Conservation (phyloP, 2,329 filamentous ascomycete genomes). For the Hymenotorrendiella dingleyae region DNA sequence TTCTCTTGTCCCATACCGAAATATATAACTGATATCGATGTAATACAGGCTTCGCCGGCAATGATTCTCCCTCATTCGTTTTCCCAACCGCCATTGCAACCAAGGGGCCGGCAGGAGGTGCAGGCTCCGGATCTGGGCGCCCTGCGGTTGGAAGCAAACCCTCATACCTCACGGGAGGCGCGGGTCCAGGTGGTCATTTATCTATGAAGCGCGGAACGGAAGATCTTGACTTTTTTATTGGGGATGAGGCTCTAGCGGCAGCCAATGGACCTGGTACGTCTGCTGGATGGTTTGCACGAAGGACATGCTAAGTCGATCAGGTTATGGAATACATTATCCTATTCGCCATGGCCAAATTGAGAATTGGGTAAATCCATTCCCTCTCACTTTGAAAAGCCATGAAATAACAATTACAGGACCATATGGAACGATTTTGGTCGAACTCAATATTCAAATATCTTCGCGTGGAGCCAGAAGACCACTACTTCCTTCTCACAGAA, state of each 20-base stretch:
- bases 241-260: slow-evolving; percentile 87
- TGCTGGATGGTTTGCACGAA: not conserved
- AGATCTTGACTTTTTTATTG: slow-evolving; percentile 97
- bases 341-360: slow-evolving; percentile 98
- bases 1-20: not conserved
- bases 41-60: slow-evolving; percentile 83
- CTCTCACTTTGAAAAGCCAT: not conserved
- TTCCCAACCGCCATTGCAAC: slow-evolving; percentile 98
- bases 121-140: slow-evolving; percentile 76
- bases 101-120: slow-evolving; percentile 69
- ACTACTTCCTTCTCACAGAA: slow-evolving; percentile 96
- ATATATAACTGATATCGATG: slow-evolving; percentile 3
- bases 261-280: slow-evolving; percentile 68
- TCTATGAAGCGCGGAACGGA: slow-evolving; percentile 93
- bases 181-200: slow-evolving; percentile 75
- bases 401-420: slow-evolving; percentile 55
- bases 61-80: slow-evolving; percentile 98
- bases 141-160: slow-evolving; percentile 92
- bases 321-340: slow-evolving; percentile 95
- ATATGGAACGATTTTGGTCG: slow-evolving; percentile 99
- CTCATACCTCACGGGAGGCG: slow-evolving; percentile 86
- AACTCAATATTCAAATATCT: slow-evolving; percentile 99
- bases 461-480: slow-evolving; percentile 94
- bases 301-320: slow-evolving; percentile 37
- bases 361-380: slow-evolving; percentile 76